Evolutionary conservation across 805 yeast genomes (phyloP), one percentile per base, ranked within the genome.

Genomic region (Candida rishiriensis): DNA sequence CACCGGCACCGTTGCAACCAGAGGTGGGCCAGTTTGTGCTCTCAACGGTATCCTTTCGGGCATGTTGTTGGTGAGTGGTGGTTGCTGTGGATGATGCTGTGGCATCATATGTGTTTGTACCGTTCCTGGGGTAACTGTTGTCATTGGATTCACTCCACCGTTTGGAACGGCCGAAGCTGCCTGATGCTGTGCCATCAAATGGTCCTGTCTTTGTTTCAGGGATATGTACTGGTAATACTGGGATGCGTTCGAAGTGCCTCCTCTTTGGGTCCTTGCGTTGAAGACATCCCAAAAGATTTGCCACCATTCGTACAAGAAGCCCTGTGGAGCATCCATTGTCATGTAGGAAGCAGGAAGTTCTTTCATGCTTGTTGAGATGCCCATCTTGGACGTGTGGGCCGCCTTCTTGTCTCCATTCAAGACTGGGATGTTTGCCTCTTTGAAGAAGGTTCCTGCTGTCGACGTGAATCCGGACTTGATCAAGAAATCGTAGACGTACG

Each of bases 241-340:
- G 38, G 78, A 75, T 3, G 93, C 91, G 45, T 76, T 67, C 2
- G 72, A 68, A 3, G 85, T 76, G 12, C 82, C 79, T 13, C 79
- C 83, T 46, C 81, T 70, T 50, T 77, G 80, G 35, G 87, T 80
- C 54, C 88, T 75, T 3, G 95, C 95, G 57, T 85, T 85, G 64
- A 84, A 87, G 28, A 88, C 82, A 60, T 89, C 97, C 97, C 97
- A 90, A 61, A 89, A 90, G 14, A 90, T 81, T 69, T 81, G 88
- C 97, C 97, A 89, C 97, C 97, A 89, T 62, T 90, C 97, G 56
- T 79, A 83, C 18, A 89, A 66, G 57, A 88, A 89, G 7, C 96
- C 93, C 54, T 83, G 87, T 0, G 95, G 93, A 2, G 95, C 84
- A 57, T 88, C 93, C 75, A 85, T 77, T 10, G 80, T 69, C 57